A percentile compares a stretch with the other conserved stretches of the same genome.
These are phyloP conservation scores for Jimgerdemannia flammicorona DNA, from an alignment of 192 early-diverging fungal genomes.

Conservation along the genomic window DNA sequence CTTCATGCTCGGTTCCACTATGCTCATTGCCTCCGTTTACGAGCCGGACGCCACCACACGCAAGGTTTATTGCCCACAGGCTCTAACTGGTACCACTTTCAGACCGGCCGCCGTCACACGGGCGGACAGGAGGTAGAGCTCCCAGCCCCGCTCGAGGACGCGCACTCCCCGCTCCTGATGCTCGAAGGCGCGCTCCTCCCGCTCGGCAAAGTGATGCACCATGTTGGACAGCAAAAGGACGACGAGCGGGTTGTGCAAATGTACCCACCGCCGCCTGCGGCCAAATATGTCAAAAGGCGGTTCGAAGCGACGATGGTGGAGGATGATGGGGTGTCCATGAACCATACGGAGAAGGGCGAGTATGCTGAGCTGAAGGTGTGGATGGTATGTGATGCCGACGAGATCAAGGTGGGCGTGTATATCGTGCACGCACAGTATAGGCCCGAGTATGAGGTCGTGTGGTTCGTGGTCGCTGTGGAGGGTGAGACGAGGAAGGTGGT, in stretches of 20 bases:
- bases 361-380: conserved; percentile 28
- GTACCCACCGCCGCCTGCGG: conserved; percentile 28
- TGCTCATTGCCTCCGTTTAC: conserved; percentile 49
- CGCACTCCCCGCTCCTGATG: conserved; percentile 37
- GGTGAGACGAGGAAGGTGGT: too few species aligned
- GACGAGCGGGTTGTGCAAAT: conserved; percentile 36
- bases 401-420: conserved; percentile 17
- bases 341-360: conserved; percentile 21
- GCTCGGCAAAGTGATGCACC: conserved; percentile 5
- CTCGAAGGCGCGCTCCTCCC: conserved; percentile 32
- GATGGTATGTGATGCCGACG: conserved; percentile 8
- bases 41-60: conserved; percentile 28
- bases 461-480: conserved; percentile 12
- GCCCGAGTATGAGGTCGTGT: conserved; percentile 29
- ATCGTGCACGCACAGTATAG: conserved; percentile 23
- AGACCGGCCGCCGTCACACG: neutral
- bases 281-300: neutral
- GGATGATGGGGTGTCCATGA: conserved; percentile 43
- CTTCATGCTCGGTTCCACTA: conserved; percentile 28
- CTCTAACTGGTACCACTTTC: too few species aligned
- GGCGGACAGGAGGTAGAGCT: conserved; percentile 33
- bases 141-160: conserved; percentile 27
- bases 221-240: conserved; percentile 34
- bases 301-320: conserved; percentile 20
- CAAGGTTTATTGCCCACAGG: too few species aligned